phyloP scores from a whole-genome alignment of 139 green algal genomes.

The Pycnococcus provasolii region DNA sequence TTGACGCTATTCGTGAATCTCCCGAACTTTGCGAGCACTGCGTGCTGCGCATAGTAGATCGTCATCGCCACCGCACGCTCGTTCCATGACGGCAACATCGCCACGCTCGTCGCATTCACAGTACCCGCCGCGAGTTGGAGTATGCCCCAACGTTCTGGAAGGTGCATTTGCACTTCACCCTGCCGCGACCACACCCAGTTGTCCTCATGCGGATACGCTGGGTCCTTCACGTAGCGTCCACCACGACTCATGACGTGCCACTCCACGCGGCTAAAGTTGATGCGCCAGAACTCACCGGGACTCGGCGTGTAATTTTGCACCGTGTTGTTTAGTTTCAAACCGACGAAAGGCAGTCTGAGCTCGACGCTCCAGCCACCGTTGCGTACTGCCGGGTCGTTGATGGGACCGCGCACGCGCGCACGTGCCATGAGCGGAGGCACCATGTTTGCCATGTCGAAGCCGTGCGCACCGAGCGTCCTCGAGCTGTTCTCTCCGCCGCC shows the following conservation, averaged over 20 bases:
- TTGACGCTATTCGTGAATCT: not conserved
- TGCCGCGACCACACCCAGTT: not conserved
- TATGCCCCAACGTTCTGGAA: not conserved
- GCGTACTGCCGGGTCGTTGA: not conserved
- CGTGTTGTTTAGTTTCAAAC: not conserved
- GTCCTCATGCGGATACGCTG: too few relatives aligned
- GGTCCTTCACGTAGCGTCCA: not conserved
- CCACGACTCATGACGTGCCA: not conserved
- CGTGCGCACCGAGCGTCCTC: not conserved
- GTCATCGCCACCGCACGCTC: not conserved
- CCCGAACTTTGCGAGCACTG: not conserved
- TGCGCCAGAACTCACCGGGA: not conserved
- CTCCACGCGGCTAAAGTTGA: not conserved
- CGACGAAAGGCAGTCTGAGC: not conserved
- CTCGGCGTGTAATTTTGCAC: too few relatives aligned
- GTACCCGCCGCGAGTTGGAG: not conserved
- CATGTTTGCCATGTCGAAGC: slow-evolving; percentile 3
- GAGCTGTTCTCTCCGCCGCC: not conserved
- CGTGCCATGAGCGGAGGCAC: too few relatives aligned
- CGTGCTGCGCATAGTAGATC: not conserved
- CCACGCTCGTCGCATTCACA: not conserved
- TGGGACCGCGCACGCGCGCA: too few relatives aligned
- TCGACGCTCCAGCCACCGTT: not conserved
- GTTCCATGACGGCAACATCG: not conserved
- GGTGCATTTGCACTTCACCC: not conserved